A percentile compares a stretch with the other conserved stretches of the same genome.
These are phyloP conservation scores for Saccharomycopsis sp. DNA, from an alignment of 805 yeast species.

Conservation along the genomic window DNA sequence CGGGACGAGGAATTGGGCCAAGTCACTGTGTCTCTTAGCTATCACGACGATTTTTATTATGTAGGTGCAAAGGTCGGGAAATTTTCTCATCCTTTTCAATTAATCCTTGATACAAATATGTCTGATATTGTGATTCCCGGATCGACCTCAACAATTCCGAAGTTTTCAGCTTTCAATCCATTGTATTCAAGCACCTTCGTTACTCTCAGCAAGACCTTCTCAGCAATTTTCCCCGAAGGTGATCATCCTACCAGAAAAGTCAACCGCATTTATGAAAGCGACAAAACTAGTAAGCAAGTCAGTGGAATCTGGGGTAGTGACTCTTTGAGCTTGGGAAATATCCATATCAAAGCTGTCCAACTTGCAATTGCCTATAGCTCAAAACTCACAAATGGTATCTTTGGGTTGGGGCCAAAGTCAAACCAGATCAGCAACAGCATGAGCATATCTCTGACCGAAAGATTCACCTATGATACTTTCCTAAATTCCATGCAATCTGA, in stretches of 20 bases:
- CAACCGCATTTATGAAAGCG: too few relatives aligned
- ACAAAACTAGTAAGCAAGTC: background rate
- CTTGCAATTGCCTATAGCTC: background rate
- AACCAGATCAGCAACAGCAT: background rate
- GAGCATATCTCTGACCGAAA: background rate
- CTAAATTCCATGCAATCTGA: background rate
- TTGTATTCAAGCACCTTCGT: background rate
- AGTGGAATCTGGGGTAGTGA: background rate
- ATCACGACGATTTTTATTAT: background rate
- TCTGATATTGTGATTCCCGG: slow-evolving; percentile 1
- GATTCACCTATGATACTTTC: background rate
- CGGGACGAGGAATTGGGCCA: background rate
- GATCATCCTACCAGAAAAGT: background rate
- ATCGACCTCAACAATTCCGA: background rate
- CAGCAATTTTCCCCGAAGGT: background rate
- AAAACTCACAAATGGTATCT: background rate
- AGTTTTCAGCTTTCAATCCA: background rate
- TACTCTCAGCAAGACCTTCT: background rate
- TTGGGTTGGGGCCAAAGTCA: background rate
- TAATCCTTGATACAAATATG: background rate
- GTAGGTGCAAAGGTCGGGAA: background rate
- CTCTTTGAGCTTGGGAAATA: background rate
- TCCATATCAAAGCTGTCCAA: background rate
- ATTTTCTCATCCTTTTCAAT: background rate
- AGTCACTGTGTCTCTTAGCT: background rate